Evolutionary conservation across 768 basidiomycete species (phyloP), one percentile per base, ranked within the genome.

Genomic region (Leccinum variicolor): DNA sequence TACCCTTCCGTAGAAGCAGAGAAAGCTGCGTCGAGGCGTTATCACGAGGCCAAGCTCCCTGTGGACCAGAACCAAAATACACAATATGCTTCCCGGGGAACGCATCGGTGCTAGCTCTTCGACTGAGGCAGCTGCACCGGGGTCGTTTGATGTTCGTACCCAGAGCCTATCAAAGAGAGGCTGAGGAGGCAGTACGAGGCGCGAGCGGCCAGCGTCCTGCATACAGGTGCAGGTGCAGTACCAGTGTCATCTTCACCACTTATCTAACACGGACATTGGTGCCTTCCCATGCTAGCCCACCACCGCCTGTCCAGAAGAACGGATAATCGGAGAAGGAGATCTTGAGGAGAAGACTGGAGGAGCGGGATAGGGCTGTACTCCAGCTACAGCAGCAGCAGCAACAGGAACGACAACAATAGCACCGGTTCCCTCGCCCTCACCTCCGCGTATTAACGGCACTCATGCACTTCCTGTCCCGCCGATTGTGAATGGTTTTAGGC

Each of bases 1-100:
- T 88, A 83, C 64, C 72, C 74, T 33, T 82, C 84, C 19, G 89
- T 89, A 0, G 86, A 84, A 59, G 81, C 89, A 66, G 90, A 92
- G 72, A 92, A 92, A 66, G 86, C 82, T 3, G 85, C 85, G 23
- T 66, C 90, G 55, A 77, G 69, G 62, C 76, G 84, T 58, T 92
- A 89, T 66, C 78, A 86, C 29, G 83, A 89, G 52, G 90, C 90
- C 0, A 89, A 84, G 66, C 75, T 76, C 48, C 89, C 89, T 7
- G 89, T 90, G 15, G 83, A 83, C 43, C 79, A 82, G 23, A 81
- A 77, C 4, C 86, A 89, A 56, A 69, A 71, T 45, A 67, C 60
- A 4, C 68, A 72, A 52, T 69, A 63, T 25, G 66, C 59, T 17
- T 52, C 9, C 65, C 9, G 55, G 56, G 50, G 56, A 70, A 1